Evolutionary conservation across 345 rosid species (phyloP), one percentile per base, ranked within the genome.

Genomic region (Gossypioides kirkii): DNA sequence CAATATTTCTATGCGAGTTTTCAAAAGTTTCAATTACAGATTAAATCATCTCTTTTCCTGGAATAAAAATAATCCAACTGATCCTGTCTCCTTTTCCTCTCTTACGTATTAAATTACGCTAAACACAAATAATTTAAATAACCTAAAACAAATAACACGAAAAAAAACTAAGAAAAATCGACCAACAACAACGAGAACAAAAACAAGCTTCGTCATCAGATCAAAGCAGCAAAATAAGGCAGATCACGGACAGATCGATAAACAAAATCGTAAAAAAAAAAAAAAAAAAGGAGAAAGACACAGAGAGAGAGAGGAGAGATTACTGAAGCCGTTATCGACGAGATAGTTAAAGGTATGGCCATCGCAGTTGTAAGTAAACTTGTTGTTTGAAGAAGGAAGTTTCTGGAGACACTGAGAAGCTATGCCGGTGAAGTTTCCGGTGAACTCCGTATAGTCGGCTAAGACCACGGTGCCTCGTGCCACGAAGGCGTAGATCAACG

Each of bases 371-470:
- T 54, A 54, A 54, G 59, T 54, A 25, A 54, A 54, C 59, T 54
- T 54, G 23, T 54, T 54, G 25, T 54, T 54, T 54, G 59, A 54
- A 54, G 59, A 23, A 54, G 59, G 59, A 54, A 54, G 59, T 54
- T 54, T 54, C 59, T 54, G 59, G 1, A 54, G 59, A 54, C 59
- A 54, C 59, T 54, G 59, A 18, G 59, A 54, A 18, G 59, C 59
- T 54, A 54, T 54, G 13, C 13, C 59, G 26, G 59, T 53, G 23
- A 53, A 53, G 25, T 53, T 53, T 1, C 59, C 59, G 59, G 10
- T 54, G 59, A 54, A 54, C 59, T 54, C 59, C 59, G 59, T 54
- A 12, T 54, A 54, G 23, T 54, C 59, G 59, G 59, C 59, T 54
- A 54, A 54, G 10, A 54, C 59, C 2, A 54, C 59, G 25, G 26